These are phyloP conservation scores for Novymonas esmeraldas DNA, from an alignment of 208 protist genomes.

Conservation along the genomic window DNA sequence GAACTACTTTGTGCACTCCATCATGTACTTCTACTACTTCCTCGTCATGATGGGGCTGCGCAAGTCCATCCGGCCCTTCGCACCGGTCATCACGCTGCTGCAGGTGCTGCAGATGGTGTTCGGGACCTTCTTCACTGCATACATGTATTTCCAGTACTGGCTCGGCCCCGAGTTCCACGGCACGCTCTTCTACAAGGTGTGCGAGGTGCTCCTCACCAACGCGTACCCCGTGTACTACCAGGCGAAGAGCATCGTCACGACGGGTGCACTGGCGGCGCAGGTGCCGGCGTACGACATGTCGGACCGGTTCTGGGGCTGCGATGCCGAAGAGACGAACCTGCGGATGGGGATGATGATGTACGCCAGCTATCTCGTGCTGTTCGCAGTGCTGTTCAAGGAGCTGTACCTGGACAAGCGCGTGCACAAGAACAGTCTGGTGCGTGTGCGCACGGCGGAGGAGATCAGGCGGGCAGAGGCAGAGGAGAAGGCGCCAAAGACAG, in stretches of 20 bases:
- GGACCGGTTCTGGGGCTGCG: conserved; percentile 34
- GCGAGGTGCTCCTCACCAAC: conserved; percentile 2
- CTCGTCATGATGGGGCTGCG: conserved; percentile 50
- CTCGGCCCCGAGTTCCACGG: conserved; percentile 19
- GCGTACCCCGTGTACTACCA: conserved; percentile 4
- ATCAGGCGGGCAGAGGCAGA: too few relatives aligned
- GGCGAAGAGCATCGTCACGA: conserved; percentile 28
- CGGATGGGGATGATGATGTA: conserved; percentile 81
- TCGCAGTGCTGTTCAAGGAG: conserved; percentile 69
- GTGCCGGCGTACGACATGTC: conserved; percentile 37
- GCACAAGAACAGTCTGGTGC: conserved; percentile 24
- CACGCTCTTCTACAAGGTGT: conserved; percentile 18
- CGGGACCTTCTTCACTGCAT: conserved; percentile 64
- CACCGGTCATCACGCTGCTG: conserved; percentile 73
- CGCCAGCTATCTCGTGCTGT: conserved; percentile 83
- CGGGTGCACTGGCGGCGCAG: conserved; percentile 35
- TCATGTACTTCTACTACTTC: conserved; percentile 94
- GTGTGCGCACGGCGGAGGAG: too few relatives aligned
- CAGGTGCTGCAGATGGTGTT: conserved; percentile 91
- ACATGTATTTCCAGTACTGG: conserved; percentile 40
- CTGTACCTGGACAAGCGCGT: conserved; percentile 29
- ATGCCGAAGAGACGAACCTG: conserved; percentile 36
- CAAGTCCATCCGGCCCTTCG: conserved; percentile 61
- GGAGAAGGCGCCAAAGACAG: too few relatives aligned
- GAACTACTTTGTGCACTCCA: conserved; percentile 91